Base-by-base conservation (phyloP, 202 grass and related monocot species). In the Sporobolus alterniflorus region DNA sequence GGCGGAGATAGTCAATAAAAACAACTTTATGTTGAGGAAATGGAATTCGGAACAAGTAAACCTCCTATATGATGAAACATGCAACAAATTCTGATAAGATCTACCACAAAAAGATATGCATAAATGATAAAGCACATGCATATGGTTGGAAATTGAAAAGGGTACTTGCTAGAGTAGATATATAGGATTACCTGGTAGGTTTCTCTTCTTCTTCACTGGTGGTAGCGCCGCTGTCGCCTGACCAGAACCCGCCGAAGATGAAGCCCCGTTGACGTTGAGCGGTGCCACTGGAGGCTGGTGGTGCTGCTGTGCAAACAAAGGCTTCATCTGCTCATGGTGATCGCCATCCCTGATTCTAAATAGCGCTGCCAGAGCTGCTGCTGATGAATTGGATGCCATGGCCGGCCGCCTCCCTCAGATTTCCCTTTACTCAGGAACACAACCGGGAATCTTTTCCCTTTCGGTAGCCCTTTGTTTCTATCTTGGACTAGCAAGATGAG, bases 121-220 rank as follows among this genome's bases (percentile, higher is more conserved):
- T 43, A 55, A 50, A 60, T 47, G 77, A 69, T 33, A 29, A 66
- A 39, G 63, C 36, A 39, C 63, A 85, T 69, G 75, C 74, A 84
- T 77, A n/a, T n/a, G n/a, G 74, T 25, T 29, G 60, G 34, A 33
- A 77, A 64, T 57, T 70, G 70, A 51, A 64, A 81, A 73, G 46
- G 25, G 24, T 74, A 78, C 34, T 91, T 89, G 80, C 86, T 24
- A 89, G 87, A 74, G n/a, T n/a, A n/a, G n/a, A n/a, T n/a, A n/a
- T n/a, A n/a, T 88, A 83, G 81, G 73, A 77, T 92, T 88, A 57
- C 96, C 92, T 85, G 96, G 96, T 33, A 93, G 82, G 68, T 82
- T 98, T 71, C 96, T 93, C 84, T 93, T 98, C 96, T 95, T 98
- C 88, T 93, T 98, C 79, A 74, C 81, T 3, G 86, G 86, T 20